A percentile compares a stretch with the other conserved stretches of the same genome.
Conservation (phyloP, 345 rosid genomes). For the Hirschfeldia incana region DNA sequence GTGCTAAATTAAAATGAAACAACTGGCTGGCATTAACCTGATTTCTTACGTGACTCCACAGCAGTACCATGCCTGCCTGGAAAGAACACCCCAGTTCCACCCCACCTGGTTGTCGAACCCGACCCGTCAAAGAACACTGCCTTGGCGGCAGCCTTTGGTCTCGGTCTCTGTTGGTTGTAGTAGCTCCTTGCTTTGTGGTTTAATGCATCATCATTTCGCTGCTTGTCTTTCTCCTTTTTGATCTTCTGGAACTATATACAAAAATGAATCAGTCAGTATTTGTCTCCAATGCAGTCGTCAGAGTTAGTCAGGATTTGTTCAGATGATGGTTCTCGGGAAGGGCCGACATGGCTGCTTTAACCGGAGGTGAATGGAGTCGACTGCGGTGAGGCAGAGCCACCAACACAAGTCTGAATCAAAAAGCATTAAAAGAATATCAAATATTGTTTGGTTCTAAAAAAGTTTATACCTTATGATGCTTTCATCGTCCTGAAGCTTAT, state of each 20-base stretch:
- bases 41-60: slow-evolving; percentile 56
- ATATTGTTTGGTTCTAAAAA: slow-evolving; percentile 6
- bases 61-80: slow-evolving; percentile 52
- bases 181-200: slow-evolving; percentile 20
- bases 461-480: slow-evolving; percentile 31
- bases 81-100: slow-evolving; percentile 93
- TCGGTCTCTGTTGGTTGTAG: slow-evolving; percentile 30
- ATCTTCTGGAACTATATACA: slow-evolving; percentile 40
- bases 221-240: slow-evolving; percentile 48
- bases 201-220: slow-evolving; percentile 41
- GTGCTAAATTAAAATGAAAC: neutral
- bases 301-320: slow-evolving; percentile 40
- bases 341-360: slow-evolving; percentile 36
- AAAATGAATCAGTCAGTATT: slow-evolving; percentile 23
- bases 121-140: slow-evolving; percentile 64
- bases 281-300: slow-evolving; percentile 31
- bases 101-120: slow-evolving; percentile 48
- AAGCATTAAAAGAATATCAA: neutral
- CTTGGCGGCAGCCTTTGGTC: slow-evolving; percentile 53
- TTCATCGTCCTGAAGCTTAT: slow-evolving; percentile 51
- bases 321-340: slow-evolving; percentile 47
- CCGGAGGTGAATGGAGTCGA: slow-evolving; percentile 45
- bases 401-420: slow-evolving; percentile 42
- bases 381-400: slow-evolving; percentile 44
- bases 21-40: slow-evolving; percentile 42